A percentile compares a stretch with the other conserved stretches of the same genome.
These are phyloP conservation scores for Mortierella sp. DNA, from an alignment of 371 early-diverging fungal genomes.

Conservation along the genomic window DNA sequence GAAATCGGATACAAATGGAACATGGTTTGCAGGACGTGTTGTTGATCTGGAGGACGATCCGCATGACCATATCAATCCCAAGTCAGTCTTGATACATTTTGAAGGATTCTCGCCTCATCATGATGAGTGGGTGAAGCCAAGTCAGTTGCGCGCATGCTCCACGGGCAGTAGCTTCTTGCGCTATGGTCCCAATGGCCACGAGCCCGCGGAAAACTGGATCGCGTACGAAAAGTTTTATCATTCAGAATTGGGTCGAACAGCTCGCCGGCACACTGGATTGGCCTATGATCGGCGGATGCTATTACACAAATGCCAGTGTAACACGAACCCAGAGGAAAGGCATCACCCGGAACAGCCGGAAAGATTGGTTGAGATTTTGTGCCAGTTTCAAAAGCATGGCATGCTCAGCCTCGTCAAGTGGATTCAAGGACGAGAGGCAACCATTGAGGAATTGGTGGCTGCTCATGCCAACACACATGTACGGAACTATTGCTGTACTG, in stretches of 20 bases:
- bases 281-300: constrained; percentile 69
- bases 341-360: constrained; percentile 76
- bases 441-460: constrained; percentile 60
- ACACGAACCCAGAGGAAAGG: constrained; percentile 60
- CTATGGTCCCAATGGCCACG: constrained; percentile 64
- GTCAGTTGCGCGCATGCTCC: constrained; percentile 52
- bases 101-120: constrained; percentile 71
- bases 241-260: constrained; percentile 57
- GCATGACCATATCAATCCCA: constrained; percentile 52
- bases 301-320: constrained; percentile 68
- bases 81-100: constrained; percentile 65
- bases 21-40: constrained; percentile 51
- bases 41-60: constrained; percentile 53
- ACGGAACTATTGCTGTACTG: constrained; percentile 61
- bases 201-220: constrained; percentile 62
- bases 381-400: constrained; percentile 56
- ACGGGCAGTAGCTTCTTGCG: constrained; percentile 52
- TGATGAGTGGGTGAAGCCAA: constrained; percentile 69
- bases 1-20: constrained; percentile 54
- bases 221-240: constrained; percentile 67
- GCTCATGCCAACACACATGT: constrained; percentile 67
- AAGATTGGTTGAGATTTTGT: constrained; percentile 58
- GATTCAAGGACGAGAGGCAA: constrained; percentile 64
- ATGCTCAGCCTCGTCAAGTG: constrained; percentile 63
- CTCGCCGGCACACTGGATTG: constrained; percentile 67